A percentile compares a stretch with the other conserved stretches of the same genome.
phyloP scores from a whole-genome alignment of 371 early-diverging fungal species.

The Fennellomyces sp. region DNA sequence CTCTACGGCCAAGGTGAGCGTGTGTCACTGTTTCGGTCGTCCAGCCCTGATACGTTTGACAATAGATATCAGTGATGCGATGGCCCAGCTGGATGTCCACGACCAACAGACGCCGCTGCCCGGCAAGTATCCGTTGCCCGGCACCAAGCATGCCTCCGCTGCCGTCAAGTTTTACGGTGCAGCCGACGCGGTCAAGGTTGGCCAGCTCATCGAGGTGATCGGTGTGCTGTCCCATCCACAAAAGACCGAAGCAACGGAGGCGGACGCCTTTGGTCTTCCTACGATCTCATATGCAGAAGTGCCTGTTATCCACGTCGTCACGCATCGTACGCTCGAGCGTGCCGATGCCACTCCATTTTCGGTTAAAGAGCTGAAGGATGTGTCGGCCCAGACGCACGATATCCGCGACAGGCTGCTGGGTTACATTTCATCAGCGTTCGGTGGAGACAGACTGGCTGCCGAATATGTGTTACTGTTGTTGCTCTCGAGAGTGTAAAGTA shows the following conservation, averaged over 20 bases:
- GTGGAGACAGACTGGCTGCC: conserved; percentile 58
- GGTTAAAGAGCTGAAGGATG: conserved; percentile 4
- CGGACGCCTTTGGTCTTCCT: conserved; percentile 21
- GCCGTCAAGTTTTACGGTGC: conserved; percentile 57
- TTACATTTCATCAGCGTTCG: conserved; percentile 53
- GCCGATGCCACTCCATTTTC: conserved; percentile 1
- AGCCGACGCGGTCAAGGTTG: conserved; percentile 48
- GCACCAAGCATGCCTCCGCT: conserved; percentile 43
- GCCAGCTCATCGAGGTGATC: conserved; percentile 62
- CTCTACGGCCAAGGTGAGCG: conserved; percentile 2
- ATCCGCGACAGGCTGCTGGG: conserved; percentile 49
- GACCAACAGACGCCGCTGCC: conserved; percentile 2
- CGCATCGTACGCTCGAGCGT: conserved; percentile 22
- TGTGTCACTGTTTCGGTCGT: neutral
- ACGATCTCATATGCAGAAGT: conserved; percentile 19
- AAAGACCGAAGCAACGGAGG: neutral
- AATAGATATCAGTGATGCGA: neutral
- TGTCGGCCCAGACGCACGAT: conserved; percentile 25
- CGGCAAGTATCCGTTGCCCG: conserved; percentile 60
- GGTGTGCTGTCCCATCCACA: conserved; percentile 47
- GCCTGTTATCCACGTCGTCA: conserved; percentile 49
- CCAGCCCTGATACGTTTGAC: neutral
- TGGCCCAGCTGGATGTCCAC: conserved; percentile 12
- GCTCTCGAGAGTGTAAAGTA: conserved; percentile 62
- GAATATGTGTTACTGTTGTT: conserved; percentile 64